Percentiles rank a stretch among this genome's conserved stretches.
Conservation (phyloP, 2,329 filamentous ascomycete species). For the Nemania diffusa region DNA sequence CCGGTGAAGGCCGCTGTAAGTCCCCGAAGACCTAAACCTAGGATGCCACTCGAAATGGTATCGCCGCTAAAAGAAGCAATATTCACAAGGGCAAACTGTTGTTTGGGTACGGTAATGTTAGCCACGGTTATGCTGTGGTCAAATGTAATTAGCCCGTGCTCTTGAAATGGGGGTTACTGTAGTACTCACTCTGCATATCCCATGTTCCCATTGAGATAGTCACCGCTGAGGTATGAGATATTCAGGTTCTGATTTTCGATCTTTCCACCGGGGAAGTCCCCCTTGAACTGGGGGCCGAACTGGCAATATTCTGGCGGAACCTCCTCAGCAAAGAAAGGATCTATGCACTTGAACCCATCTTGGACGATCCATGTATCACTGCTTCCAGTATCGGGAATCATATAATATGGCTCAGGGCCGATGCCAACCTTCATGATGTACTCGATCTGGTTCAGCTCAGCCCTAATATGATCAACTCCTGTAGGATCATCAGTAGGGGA, state of each 20-base stretch:
- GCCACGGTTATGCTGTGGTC: background rate
- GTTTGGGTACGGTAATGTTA: background rate
- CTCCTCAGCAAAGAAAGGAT: constrained; percentile 38
- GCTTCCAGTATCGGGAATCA: constrained; percentile 23
- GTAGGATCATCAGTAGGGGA: background rate
- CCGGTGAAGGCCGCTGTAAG: constrained; percentile 38
- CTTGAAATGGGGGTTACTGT: background rate
- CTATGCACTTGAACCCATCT: constrained; percentile 24
- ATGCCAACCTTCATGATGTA: background rate
- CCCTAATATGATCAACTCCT: background rate
- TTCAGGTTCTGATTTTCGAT: constrained; percentile 5
- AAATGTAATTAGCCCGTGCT: background rate
- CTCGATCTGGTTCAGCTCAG: constrained; percentile 1
- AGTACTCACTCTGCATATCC: background rate
- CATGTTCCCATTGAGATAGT: background rate
- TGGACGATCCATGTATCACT: constrained; percentile 23
- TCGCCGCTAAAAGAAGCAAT: constrained; percentile 34
- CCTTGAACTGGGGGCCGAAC: constrained; percentile 38
- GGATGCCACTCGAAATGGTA: constrained; percentile 48
- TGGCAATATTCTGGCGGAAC: constrained; percentile 39
- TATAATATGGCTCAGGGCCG: background rate
- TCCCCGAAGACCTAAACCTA: constrained; percentile 48
- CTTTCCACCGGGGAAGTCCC: background rate
- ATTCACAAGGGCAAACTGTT: background rate
- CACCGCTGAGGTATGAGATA: background rate